phyloP scores from a whole-genome alignment of 2,329 filamentous ascomycete genomes.

The Zelopaecilomyces penicillatus region DNA sequence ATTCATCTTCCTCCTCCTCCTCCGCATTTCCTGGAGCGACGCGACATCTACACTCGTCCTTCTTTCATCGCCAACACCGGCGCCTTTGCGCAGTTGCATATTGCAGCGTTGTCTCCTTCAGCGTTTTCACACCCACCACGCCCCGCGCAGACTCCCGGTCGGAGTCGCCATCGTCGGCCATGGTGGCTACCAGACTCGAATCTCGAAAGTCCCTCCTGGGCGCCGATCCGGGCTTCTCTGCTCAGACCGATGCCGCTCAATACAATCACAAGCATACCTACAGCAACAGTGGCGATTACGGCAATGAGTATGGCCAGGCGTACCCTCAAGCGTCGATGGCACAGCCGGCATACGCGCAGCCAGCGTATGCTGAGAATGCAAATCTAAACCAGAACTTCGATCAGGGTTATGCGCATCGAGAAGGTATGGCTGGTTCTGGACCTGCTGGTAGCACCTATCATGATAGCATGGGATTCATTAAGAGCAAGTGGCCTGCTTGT shows the following conservation, averaged over 20 bases:
- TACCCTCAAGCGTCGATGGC: conserved; percentile 23
- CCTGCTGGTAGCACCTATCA: conserved; percentile 23
- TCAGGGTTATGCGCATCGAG: conserved; percentile 29
- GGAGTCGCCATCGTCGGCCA: conserved; percentile 25
- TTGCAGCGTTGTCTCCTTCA: not conserved
- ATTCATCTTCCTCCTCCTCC: too few relatives aligned
- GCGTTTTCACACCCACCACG: not conserved
- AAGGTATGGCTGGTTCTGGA: conserved; percentile 26
- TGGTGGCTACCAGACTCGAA: conserved; percentile 32
- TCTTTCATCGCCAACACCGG: too few relatives aligned
- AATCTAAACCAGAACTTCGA: conserved; percentile 23
- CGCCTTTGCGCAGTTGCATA: too few relatives aligned
- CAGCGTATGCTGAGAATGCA: conserved; percentile 20
- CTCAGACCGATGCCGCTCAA: conserved; percentile 21
- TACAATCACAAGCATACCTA: conserved; percentile 16
- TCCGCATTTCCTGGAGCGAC: too few relatives aligned
- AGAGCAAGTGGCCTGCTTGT: conserved; percentile 77
- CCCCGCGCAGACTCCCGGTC: conserved; percentile 25
- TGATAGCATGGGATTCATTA: conserved; percentile 60
- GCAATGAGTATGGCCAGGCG: conserved; percentile 24
- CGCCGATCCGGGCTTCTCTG: conserved; percentile 26
- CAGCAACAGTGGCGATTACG: conserved; percentile 19
- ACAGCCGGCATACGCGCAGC: conserved; percentile 17
- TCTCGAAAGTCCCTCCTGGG: conserved; percentile 33
- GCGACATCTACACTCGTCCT: too few relatives aligned